A percentile compares a stretch with the other conserved stretches of the same genome.
These are phyloP conservation scores for Ustilago vetiveriae DNA, from an alignment of 1,284 basidiomycete genomes.

Conservation along the genomic window DNA sequence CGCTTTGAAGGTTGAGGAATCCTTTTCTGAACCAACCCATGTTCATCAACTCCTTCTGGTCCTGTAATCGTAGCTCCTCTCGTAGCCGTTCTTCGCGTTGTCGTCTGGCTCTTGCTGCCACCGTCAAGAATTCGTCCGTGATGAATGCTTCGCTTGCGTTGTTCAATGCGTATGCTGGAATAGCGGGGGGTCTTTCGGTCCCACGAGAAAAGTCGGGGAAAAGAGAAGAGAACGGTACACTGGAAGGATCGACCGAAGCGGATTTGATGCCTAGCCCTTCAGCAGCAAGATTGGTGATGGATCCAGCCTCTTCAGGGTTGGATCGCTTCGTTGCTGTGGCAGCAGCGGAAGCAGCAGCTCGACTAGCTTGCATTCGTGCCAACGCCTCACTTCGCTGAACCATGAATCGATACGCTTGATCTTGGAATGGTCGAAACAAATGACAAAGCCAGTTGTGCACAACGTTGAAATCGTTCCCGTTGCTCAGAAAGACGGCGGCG, in stretches of 20 bases:
- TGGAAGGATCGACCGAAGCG: constrained; percentile 22
- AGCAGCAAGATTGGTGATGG: constrained; percentile 14
- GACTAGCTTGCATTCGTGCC: constrained; percentile 18
- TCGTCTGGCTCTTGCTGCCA: constrained; percentile 33
- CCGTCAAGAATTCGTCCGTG: constrained; percentile 45
- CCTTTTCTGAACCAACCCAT: constrained; percentile 49
- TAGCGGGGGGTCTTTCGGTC: constrained; percentile 3
- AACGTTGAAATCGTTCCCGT: constrained; percentile 37
- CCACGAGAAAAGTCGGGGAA: constrained; percentile 26
- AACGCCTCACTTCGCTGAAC: constrained; percentile 36
- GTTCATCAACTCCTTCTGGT: constrained; percentile 42
- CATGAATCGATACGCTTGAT: constrained; percentile 51
- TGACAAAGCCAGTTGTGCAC: constrained; percentile 41
- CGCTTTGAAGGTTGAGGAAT: constrained; percentile 28
- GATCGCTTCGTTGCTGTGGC: not conserved
- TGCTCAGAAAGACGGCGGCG: constrained; percentile 40
- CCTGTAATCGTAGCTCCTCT: constrained; percentile 22
- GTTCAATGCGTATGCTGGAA: constrained; percentile 15
- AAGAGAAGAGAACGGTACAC: constrained; percentile 18
- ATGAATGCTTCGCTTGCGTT: constrained; percentile 21
- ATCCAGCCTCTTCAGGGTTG: not conserved
- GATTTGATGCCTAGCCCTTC: constrained; percentile 25
- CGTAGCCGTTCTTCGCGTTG: constrained; percentile 29
- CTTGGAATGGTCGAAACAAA: constrained; percentile 44
- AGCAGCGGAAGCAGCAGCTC: constrained; percentile 9